Conservation (phyloP, 2,329 filamentous ascomycete genomes). For the Penicillium sp. region DNA sequence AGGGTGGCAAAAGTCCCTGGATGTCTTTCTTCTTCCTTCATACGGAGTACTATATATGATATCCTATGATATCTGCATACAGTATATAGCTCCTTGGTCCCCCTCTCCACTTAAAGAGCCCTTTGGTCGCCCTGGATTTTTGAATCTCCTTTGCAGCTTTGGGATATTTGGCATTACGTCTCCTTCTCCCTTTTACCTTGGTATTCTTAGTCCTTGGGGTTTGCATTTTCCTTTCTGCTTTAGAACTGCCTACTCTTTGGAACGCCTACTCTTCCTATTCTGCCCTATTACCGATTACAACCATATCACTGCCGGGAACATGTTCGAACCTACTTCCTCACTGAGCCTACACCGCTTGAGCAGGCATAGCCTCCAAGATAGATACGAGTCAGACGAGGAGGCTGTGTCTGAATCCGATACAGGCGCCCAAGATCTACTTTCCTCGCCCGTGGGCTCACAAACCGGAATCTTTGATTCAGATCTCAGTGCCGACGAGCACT, state of each 20-base stretch:
- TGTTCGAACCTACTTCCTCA: slow-evolving; percentile 24
- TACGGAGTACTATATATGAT: neutral
- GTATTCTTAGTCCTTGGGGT: neutral
- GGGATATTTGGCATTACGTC: neutral
- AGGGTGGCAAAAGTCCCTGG: slow-evolving; percentile 12
- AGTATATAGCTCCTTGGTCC: slow-evolving; percentile 1
- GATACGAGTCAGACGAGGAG: slow-evolving; percentile 35
- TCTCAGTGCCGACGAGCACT: slow-evolving; percentile 25
- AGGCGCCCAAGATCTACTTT: slow-evolving; percentile 26
- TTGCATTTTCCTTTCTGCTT: neutral
- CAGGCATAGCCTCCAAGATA: slow-evolving; percentile 25
- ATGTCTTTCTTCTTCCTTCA: neutral
- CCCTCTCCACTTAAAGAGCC: slow-evolving; percentile 1
- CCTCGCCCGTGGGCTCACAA: slow-evolving; percentile 24
- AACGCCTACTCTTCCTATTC: neutral
- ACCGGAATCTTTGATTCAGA: slow-evolving; percentile 25
- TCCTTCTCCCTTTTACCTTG: neutral
- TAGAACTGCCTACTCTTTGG: neutral
- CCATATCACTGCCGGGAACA: slow-evolving; percentile 11
- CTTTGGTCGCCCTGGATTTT: neutral
- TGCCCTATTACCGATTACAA: neutral
- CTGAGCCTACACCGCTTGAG: slow-evolving; percentile 27
- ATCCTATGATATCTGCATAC: too few species aligned
- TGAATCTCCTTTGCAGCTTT: slow-evolving; percentile 6
- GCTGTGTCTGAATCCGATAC: slow-evolving; percentile 32